Evolutionary conservation across 2,329 filamentous ascomycete genomes (phyloP).

Genomic region (Colletotrichum destructivum): DNA sequence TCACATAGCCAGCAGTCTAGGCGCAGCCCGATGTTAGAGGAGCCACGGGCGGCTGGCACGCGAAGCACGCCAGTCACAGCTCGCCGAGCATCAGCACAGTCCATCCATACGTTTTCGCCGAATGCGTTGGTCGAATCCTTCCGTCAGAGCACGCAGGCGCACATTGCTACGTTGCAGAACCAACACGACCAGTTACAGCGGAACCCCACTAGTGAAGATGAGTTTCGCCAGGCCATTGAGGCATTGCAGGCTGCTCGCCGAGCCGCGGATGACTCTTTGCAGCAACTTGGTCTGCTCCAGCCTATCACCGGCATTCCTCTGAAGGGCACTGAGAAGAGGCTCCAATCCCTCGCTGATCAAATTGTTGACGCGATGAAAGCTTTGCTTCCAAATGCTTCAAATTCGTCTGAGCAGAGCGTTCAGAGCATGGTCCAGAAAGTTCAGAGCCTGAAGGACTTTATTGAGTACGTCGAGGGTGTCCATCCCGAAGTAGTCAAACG

Average conservation of each 20-base stretch:
- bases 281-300: slow-evolving; percentile 30
- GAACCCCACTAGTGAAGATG: slow-evolving; percentile 4
- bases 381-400: slow-evolving; percentile 3
- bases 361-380: slow-evolving; percentile 26
- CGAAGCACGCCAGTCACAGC: slow-evolving; percentile 35
- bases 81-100: slow-evolving; percentile 30
- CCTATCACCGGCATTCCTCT: slow-evolving; percentile 35
- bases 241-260: slow-evolving; percentile 21
- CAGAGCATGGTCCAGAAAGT: slow-evolving; percentile 30
- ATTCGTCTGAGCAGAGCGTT: background rate
- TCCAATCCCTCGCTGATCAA: slow-evolving; percentile 33
- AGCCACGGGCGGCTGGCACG: slow-evolving; percentile 29
- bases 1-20: slow-evolving; percentile 24
- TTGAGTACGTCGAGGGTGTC: slow-evolving; percentile 38
- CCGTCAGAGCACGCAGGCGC: slow-evolving; percentile 29
- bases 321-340: slow-evolving; percentile 32
- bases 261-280: slow-evolving; percentile 14
- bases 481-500: slow-evolving; percentile 37
- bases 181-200: slow-evolving; percentile 33
- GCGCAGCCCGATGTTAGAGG: slow-evolving; percentile 37
- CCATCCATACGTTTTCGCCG: slow-evolving; percentile 35
- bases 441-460: slow-evolving; percentile 37
- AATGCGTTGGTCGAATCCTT: slow-evolving; percentile 29
- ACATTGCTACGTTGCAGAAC: slow-evolving; percentile 21
- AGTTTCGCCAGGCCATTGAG: slow-evolving; percentile 9